Evolutionary conservation across 2,329 filamentous ascomycete species (phyloP).

Genomic region (Calonectria pteridis): DNA sequence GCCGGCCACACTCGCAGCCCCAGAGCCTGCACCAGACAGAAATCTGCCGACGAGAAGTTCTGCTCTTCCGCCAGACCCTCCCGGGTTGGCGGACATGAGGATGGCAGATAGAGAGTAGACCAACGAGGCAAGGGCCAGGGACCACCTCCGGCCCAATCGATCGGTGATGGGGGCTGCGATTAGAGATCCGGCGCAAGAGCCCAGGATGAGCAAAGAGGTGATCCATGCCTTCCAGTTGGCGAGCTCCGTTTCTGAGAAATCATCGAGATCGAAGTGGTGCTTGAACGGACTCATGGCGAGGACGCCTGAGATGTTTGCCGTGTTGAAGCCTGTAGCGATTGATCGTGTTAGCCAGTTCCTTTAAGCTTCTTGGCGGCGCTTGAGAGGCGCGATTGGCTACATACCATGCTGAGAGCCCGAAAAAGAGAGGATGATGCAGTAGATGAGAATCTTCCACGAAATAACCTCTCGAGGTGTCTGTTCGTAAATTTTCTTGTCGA

Average conservation of each 20-base stretch:
- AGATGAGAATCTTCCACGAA: constrained; percentile 25
- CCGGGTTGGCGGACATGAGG: constrained; percentile 22
- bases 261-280: constrained; percentile 11
- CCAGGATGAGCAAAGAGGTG: constrained; percentile 19
- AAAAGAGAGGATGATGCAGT: constrained; percentile 24
- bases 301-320: constrained; percentile 23
- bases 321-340: constrained; percentile 15
- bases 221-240: constrained; percentile 25
- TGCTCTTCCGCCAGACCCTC: not conserved
- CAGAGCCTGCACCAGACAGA: constrained; percentile 20
- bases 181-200: constrained; percentile 17
- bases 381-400: not conserved
- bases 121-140: constrained; percentile 10
- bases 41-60: constrained; percentile 16
- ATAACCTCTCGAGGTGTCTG: constrained; percentile 18
- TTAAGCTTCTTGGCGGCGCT: too few species aligned
- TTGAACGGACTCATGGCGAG: constrained; percentile 22
- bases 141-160: constrained; percentile 15
- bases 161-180: constrained; percentile 18
- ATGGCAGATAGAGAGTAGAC: constrained; percentile 14
- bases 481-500: constrained; percentile 12
- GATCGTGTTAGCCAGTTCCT: not conserved
- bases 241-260: not conserved
- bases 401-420: constrained; percentile 24
- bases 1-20: constrained; percentile 20